These are phyloP conservation scores for Cryptosporidium viatorum DNA, from an alignment of 169 alveolate species.

Conservation along the genomic window DNA sequence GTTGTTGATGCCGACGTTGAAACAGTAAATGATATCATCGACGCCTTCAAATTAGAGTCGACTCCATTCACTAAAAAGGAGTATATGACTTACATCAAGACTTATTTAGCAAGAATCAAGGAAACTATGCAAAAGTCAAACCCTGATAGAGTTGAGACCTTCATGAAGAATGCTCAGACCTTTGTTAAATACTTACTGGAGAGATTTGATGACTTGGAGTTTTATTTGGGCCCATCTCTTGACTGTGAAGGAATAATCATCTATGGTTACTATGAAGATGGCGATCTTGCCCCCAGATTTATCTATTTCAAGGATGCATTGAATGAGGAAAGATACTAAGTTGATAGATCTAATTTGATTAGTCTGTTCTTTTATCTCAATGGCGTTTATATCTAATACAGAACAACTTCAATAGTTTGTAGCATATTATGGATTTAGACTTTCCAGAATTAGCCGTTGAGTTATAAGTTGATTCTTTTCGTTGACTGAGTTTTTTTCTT, in stretches of 20 bases:
- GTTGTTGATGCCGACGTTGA: conserved; percentile 87
- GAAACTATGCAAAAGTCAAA: conserved; percentile 87
- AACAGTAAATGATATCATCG: conserved; percentile 91
- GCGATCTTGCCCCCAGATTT: conserved; percentile 92
- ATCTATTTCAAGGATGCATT: conserved; percentile 91
- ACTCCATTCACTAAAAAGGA: conserved; percentile 92
- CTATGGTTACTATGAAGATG: conserved; percentile 93
- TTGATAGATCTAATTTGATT: neutral
- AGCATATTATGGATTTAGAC: neutral
- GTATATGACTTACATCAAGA: conserved; percentile 90
- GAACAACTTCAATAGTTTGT: neutral
- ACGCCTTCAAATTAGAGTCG: conserved; percentile 90
- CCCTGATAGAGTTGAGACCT: conserved; percentile 91
- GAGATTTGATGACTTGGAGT: conserved; percentile 91
- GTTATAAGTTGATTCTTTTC: neutral
- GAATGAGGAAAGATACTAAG: conserved; percentile 89
- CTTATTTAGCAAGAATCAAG: conserved; percentile 89
- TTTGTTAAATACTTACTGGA: conserved; percentile 90
- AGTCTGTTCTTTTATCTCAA: neutral
- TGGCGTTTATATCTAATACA: neutral
- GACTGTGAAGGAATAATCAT: conserved; percentile 91
- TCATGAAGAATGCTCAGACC: conserved; percentile 89
- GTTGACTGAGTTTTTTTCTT: neutral
- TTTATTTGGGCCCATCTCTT: conserved; percentile 91
- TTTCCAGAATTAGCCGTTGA: neutral